Conservation (phyloP, 1,284 basidiomycete genomes). For the Ganoderma leucocontextum region DNA sequence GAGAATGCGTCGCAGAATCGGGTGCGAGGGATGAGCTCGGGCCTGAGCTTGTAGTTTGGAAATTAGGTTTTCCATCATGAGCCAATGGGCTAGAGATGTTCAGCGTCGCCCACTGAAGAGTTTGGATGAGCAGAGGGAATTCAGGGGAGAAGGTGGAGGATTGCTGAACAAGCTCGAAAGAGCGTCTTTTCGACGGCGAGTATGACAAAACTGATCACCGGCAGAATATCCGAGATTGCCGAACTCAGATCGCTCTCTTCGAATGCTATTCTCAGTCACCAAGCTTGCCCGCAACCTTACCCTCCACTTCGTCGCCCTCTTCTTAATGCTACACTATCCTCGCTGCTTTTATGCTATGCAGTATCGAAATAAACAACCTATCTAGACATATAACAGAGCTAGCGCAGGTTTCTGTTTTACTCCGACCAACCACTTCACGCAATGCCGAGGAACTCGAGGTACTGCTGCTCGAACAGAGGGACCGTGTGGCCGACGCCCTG, state of each 20-base stretch:
- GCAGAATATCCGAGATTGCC: conserved; percentile 10
- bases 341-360: not conserved
- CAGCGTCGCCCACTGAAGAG: not conserved
- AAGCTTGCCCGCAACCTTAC: not conserved
- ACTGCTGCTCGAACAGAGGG: conserved; percentile 33
- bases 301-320: not conserved
- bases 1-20: conserved; percentile 24
- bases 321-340: not conserved
- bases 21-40: conserved; percentile 25
- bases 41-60: conserved; percentile 28
- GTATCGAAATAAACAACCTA: not conserved
- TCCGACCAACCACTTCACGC: conserved; percentile 14
- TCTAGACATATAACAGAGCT: not conserved
- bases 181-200: not conserved
- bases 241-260: not conserved
- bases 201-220: not conserved
- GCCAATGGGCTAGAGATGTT: not conserved
- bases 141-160: not conserved
- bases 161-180: not conserved
- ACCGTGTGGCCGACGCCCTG: conserved; percentile 53
- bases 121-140: not conserved
- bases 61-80: conserved; percentile 25
- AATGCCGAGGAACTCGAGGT: conserved; percentile 32
- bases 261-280: too few species aligned
- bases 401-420: not conserved